Base-by-base conservation (phyloP, 108 stramenopile genomes). In the Cylindrotheca fusiformis region DNA sequence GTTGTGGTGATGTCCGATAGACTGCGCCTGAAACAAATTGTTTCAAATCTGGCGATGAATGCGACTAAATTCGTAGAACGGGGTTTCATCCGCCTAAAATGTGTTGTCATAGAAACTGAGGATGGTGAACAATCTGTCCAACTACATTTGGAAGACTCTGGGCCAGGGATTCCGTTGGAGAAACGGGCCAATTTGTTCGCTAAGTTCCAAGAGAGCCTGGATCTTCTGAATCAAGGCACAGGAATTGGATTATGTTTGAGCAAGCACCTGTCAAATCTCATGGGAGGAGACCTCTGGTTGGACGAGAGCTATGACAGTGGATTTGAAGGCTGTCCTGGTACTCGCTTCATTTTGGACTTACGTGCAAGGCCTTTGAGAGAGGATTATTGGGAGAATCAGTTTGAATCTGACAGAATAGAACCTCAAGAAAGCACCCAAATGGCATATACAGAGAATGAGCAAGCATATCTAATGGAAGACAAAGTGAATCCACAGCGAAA, bases 191-290 rank as follows among this genome's bases (percentile, higher is more conserved):
- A 53, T 14, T 36, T 76, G 2, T 76, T 76, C 60, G 57, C 22
- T n/a, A 58, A 67, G 58, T 76, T 71, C 46, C 74, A 75, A 63
- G 67, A 75, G 48, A 65, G 63, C 32, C 55, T 69, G 5, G 74
- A 75, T 47, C 58, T 41, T 27, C 69, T 76, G n/a, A 65, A 56
- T 20, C 75, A 76, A 58, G 76, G 76, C 0, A 76, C 75, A 12
- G 75, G 75, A 26, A 53, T 76, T 33, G 75, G 75, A 4, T 23
- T 76, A 25, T 44, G 30, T 18, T 50, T 76, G 4, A 65, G 65
- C 41, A 60, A 67, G 48, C 65, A 67, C 6, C 12, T 76, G 45
- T 33, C 67, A 22, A 30, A 33, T 32, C 32, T 71, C 29, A 71
- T 76, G 69, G 75, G 69, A 21, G 75, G 75, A 0, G 22, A 1